A percentile compares a stretch with the other conserved stretches of the same genome.
Evolutionary conservation across 2,329 filamentous ascomycete species (phyloP).

Genomic region (Xylariaceae sp.): DNA sequence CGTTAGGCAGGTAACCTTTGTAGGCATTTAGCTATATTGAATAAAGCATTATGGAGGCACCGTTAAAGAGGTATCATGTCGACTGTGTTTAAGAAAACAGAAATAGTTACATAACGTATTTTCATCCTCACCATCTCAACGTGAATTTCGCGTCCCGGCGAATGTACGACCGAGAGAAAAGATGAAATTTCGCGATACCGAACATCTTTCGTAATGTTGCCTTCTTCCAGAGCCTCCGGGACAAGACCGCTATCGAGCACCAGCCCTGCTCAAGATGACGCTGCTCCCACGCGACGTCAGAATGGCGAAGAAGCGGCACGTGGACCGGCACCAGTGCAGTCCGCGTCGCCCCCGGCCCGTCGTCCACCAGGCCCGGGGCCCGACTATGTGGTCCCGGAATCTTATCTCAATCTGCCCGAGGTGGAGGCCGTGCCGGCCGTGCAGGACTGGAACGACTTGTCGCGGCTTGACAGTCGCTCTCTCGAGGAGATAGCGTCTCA

Average conservation of each 20-base stretch:
- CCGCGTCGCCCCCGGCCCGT: constrained; percentile 3
- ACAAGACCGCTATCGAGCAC: background rate
- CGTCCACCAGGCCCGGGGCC: constrained; percentile 18
- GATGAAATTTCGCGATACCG: background rate
- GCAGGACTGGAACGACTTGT: constrained; percentile 37
- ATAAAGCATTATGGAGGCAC: background rate
- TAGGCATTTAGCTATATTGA: background rate
- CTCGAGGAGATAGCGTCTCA: constrained; percentile 36
- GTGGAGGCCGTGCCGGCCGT: constrained; percentile 39
- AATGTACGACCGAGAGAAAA: background rate
- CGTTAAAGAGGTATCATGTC: background rate
- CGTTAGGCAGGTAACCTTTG: background rate
- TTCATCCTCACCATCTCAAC: no score
- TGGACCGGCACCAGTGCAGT: background rate
- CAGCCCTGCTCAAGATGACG: background rate
- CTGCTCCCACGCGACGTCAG: constrained; percentile 8
- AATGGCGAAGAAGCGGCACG: background rate
- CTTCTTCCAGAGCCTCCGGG: background rate
- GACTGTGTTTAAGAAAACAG: background rate
- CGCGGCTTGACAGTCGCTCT: constrained; percentile 35
- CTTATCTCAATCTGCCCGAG: constrained; percentile 42
- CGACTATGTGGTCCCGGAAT: constrained; percentile 35
- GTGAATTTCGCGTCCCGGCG: no score
- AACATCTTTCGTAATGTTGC: background rate
- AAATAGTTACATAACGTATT: no score